phyloP scores from a whole-genome alignment of 2,329 filamentous ascomycete genomes.

The Neodidymelliopsis sp. region DNA sequence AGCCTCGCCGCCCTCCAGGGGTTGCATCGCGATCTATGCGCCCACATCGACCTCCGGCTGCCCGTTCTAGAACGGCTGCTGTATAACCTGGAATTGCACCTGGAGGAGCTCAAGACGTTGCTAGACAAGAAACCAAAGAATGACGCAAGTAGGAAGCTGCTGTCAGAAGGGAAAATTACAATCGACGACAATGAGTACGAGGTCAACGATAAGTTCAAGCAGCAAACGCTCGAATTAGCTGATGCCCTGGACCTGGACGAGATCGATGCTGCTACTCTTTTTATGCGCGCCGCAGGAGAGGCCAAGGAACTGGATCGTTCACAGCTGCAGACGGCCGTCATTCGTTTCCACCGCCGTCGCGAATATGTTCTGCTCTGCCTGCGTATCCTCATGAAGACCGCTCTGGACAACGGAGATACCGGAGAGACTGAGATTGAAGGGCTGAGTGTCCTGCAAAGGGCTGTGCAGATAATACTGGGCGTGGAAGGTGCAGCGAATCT shows the following conservation, averaged over 20 bases:
- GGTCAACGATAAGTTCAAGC: conserved; percentile 87
- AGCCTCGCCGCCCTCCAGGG: conserved; percentile 79
- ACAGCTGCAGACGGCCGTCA: conserved; percentile 78
- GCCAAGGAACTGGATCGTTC: conserved; percentile 73
- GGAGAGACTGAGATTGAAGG: conserved; percentile 34
- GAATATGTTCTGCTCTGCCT: conserved; percentile 84
- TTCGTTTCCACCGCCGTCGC: conserved; percentile 86
- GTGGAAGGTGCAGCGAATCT: conserved; percentile 64
- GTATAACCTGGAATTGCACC: conserved; percentile 69
- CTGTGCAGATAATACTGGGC: conserved; percentile 54
- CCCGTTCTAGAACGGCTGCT: conserved; percentile 74
- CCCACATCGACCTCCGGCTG: conserved; percentile 74
- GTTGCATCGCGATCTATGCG: conserved; percentile 84
- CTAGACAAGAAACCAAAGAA: conserved; percentile 78
- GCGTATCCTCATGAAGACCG: conserved; percentile 77
- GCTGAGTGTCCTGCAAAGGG: conserved; percentile 33
- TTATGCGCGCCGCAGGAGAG: conserved; percentile 76
- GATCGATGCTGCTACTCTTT: conserved; percentile 77
- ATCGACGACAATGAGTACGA: conserved; percentile 76
- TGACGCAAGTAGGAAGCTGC: conserved; percentile 69
- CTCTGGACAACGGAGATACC: conserved; percentile 54
- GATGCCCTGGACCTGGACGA: conserved; percentile 93
- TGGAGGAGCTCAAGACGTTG: conserved; percentile 72
- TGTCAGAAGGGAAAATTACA: conserved; percentile 72
- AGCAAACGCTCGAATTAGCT: conserved; percentile 80